These are phyloP conservation scores for Pseudocercospora macadamiae DNA, from an alignment of 2,329 filamentous ascomycete genomes.

Conservation along the genomic window DNA sequence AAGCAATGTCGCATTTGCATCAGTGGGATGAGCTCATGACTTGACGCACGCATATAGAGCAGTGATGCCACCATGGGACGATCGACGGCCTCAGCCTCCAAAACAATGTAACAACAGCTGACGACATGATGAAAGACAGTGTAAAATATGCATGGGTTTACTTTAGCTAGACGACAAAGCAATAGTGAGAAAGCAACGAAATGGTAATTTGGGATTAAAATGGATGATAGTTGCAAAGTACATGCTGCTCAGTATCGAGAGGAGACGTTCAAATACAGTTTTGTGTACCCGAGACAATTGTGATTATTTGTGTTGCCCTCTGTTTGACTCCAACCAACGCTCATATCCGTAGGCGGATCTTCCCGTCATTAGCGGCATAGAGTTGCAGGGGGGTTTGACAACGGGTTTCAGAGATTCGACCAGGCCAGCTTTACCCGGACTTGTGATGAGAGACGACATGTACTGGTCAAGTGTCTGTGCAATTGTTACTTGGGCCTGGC, in stretches of 20 bases:
- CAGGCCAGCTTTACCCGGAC: too few relatives aligned
- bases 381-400: not conserved
- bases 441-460: not conserved
- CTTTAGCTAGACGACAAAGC: not conserved
- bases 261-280: slow-evolving; percentile 21
- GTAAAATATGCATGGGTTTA: slow-evolving; percentile 5
- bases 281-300: slow-evolving; percentile 17
- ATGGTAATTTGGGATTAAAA: too few relatives aligned
- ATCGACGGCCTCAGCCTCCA: not conserved
- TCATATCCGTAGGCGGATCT: not conserved
- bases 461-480: too few relatives aligned
- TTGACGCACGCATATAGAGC: slow-evolving; percentile 11
- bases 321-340: not conserved
- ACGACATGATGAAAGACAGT: slow-evolving; percentile 8
- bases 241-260: not conserved
- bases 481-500: too few relatives aligned
- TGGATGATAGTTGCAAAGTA: too few relatives aligned
- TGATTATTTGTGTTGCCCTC: slow-evolving; percentile 2
- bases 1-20: slow-evolving; percentile 15
- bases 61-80: slow-evolving; percentile 3
- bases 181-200: not conserved
- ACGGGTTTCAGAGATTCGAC: too few relatives aligned
- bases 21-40: slow-evolving; percentile 7
- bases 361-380: not conserved
- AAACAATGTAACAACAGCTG: slow-evolving; percentile 6